Base-by-base conservation (phyloP, 441 rosid species). In the Erodium texanum region DNA sequence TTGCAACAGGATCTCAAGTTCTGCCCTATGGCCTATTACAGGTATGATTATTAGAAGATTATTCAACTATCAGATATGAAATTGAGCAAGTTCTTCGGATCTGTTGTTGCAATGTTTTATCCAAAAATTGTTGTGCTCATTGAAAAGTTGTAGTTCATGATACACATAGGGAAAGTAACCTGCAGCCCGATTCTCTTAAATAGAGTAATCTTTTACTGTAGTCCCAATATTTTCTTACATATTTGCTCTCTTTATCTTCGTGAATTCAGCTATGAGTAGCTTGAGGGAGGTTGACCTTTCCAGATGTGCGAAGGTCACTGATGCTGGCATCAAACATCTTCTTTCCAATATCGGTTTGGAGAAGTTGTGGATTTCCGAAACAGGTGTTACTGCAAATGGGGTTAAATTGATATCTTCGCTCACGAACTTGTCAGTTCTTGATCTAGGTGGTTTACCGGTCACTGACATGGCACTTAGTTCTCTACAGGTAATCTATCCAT, bases 401-500 rank as follows among this genome's bases (percentile, higher is more conserved):
- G 78, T 89, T 62, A 73, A 77, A n/a, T 81, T 88, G 71, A 84
- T 94, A 48, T 81, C 91, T 58, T 81, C 90, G 11, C 96, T 92
- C 38, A 76, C 70, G 71, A 79, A 82, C 54, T 76, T 94, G 79
- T 80, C 82, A n/a, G 70, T 79, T 43, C 69, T 92, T 65, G 97
- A 92, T 74, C 80, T 89, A 76, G 96, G 99, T 18, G 97, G 92
- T 74, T 82, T 94, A 71, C 94, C 89, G 27, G 98, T 89, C 18
- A 84, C 85, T 41, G 94, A 94, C 81, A 32, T 3, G 27, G 80
- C 88, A 16, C 73, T 94, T 76, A 79, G 24, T 54, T 84, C 90
- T 73, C 88, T 94, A 52, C 94, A 82, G 96, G 98, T 89, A 80
- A 52, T 54, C 45, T n/a, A 12, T 62, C 11, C 18, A 20, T 11